Conservation (phyloP, 2,329 filamentous ascomycete species). For the Leptographium galeiforme region DNA sequence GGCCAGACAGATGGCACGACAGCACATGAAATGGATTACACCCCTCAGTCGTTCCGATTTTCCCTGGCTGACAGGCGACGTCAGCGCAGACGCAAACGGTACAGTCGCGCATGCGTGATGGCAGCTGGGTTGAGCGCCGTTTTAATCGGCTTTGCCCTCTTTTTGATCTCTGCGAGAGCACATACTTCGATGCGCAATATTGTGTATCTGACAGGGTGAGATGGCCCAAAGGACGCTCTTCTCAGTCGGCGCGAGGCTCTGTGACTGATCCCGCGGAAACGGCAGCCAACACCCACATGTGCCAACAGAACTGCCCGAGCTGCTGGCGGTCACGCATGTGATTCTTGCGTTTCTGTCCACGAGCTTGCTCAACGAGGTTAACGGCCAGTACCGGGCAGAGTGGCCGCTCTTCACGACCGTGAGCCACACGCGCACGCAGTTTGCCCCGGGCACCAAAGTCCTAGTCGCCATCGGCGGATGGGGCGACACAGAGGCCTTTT, state of each 20-base stretch:
- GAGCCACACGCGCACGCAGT: conserved; percentile 30
- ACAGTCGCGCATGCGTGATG: no score
- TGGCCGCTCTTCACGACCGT: conserved; percentile 44
- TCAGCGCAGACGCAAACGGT: no score
- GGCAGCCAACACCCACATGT: conserved; percentile 28
- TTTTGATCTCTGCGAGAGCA: background rate
- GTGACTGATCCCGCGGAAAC: no score
- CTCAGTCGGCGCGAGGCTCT: no score
- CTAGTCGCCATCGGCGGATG: conserved; percentile 64
- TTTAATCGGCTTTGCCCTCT: background rate
- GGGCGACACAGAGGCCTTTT: conserved; percentile 55
- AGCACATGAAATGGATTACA: no score
- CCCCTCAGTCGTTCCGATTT: no score
- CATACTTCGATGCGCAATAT: conserved; percentile 18
- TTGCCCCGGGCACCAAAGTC: conserved; percentile 42
- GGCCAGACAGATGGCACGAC: no score
- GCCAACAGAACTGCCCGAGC: conserved; percentile 20
- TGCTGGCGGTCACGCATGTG: conserved; percentile 39
- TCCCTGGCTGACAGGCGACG: no score
- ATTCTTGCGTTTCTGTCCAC: conserved; percentile 45
- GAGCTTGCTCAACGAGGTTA: conserved; percentile 33
- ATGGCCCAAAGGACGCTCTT: no score
- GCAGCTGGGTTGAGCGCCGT: background rate
- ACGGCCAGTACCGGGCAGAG: conserved; percentile 18
- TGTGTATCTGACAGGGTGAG: conserved; percentile 38